Percentiles rank a stretch among this genome's conserved stretches.
These are phyloP conservation scores for Talaromyces ruber DNA, from an alignment of 495 filamentous ascomycete genomes.

Conservation along the genomic window DNA sequence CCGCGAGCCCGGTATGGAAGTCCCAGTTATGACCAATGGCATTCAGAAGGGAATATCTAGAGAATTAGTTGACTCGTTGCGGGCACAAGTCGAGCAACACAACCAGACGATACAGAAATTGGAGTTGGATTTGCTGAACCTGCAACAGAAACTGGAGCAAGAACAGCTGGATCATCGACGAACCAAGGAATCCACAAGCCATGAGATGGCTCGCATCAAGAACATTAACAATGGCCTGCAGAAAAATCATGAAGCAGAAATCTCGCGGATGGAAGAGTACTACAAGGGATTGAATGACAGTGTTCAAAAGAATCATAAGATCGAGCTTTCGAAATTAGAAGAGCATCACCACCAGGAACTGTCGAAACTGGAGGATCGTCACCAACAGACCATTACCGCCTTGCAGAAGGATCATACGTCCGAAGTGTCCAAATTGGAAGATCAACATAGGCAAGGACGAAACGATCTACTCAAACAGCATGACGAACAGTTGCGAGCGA, in stretches of 20 bases:
- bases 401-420: slow-evolving; percentile 41
- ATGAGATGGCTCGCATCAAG: slow-evolving; percentile 59
- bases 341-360: slow-evolving; percentile 43
- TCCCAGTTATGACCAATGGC: slow-evolving; percentile 68
- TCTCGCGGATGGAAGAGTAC: slow-evolving; percentile 37
- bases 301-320: slow-evolving; percentile 34
- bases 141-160: slow-evolving; percentile 64
- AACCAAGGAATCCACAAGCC: slow-evolving; percentile 55
- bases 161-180: slow-evolving; percentile 68
- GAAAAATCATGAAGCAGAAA: slow-evolving; percentile 55
- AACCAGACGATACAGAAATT: slow-evolving; percentile 58
- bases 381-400: slow-evolving; percentile 25
- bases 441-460: slow-evolving; percentile 34
- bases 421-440: slow-evolving; percentile 39
- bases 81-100: slow-evolving; percentile 67
- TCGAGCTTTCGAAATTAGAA: slow-evolving; percentile 34
- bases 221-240: slow-evolving; percentile 65
- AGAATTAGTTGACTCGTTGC: slow-evolving; percentile 74
- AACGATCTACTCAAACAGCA: slow-evolving; percentile 37
- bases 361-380: slow-evolving; percentile 37
- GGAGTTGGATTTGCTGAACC: slow-evolving; percentile 55
- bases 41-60: slow-evolving; percentile 76
- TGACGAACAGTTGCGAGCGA: slow-evolving; percentile 39
- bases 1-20: slow-evolving; percentile 79
- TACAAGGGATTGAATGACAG: slow-evolving; percentile 33